Evolutionary conservation across 768 basidiomycete species (phyloP).

Genomic region (Boletellus sp.): DNA sequence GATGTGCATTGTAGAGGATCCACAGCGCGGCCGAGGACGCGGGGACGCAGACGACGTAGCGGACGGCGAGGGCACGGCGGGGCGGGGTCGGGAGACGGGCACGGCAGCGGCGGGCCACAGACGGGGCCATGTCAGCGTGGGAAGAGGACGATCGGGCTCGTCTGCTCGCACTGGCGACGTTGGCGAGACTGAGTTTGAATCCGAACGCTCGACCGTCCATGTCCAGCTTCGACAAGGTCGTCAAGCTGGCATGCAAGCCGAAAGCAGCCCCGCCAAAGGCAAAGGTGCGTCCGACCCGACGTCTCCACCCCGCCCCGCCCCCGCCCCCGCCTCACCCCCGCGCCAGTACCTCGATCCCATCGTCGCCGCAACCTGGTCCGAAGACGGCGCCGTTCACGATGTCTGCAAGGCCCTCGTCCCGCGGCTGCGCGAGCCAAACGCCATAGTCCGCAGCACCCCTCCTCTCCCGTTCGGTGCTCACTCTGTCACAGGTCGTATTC

Average conservation of each 20-base stretch:
- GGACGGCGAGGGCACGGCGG: constrained; percentile 19
- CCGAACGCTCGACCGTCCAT: constrained; percentile 31
- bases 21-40: constrained; percentile 14
- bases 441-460: constrained; percentile 56
- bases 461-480: neutral
- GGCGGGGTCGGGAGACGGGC: neutral
- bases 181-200: constrained; percentile 28
- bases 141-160: neutral
- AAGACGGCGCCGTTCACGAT: constrained; percentile 90
- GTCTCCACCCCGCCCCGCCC: neutral
- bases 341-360: constrained; percentile 92
- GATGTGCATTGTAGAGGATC: constrained; percentile 16
- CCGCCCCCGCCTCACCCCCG: neutral
- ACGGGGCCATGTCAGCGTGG: neutral
- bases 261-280: constrained; percentile 94
- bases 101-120: neutral
- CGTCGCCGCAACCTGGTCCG: constrained; percentile 94
- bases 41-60: constrained; percentile 20
- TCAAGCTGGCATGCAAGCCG: constrained; percentile 96
- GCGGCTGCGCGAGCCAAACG: constrained; percentile 87
- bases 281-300: constrained; percentile 54
- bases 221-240: constrained; percentile 87
- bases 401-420: constrained; percentile 86
- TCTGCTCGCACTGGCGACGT: neutral
- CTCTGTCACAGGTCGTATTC: constrained; percentile 76